Percentiles rank a stretch among this genome's conserved stretches.
phyloP scores from a whole-genome alignment of 169 alveolate genomes.

The Cryptosporidium tyzzeri region DNA sequence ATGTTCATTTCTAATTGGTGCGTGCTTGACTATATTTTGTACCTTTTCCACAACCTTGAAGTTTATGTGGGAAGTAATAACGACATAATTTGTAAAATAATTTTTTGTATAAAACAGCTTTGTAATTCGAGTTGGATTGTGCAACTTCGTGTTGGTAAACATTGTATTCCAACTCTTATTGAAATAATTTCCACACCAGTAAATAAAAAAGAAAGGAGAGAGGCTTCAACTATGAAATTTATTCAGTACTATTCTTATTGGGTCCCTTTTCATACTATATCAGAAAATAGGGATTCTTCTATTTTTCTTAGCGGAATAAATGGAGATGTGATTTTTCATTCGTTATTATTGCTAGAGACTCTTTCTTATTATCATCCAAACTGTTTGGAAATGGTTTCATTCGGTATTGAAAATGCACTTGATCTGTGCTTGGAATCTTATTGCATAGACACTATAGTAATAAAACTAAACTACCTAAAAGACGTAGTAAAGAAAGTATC shows the following conservation, averaged over 20 bases:
- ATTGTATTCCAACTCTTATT: conserved; percentile 62
- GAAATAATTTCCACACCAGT: conserved; percentile 45
- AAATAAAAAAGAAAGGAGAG: conserved; percentile 12
- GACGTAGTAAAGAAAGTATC: conserved; percentile 21
- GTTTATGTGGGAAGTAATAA: conserved; percentile 16
- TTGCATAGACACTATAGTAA: conserved; percentile 50
- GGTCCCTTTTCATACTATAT: conserved; percentile 40
- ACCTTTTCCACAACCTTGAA: conserved; percentile 50
- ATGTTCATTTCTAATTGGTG: conserved; percentile 68
- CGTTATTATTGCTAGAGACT: conserved; percentile 46
- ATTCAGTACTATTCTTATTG: conserved; percentile 60
- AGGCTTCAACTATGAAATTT: conserved; percentile 4
- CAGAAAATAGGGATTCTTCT: background rate
- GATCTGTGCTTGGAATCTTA: conserved; percentile 36
- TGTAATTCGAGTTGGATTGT: conserved; percentile 51
- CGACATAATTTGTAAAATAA: conserved; percentile 47
- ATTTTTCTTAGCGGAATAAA: conserved; percentile 25
- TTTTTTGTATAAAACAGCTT: conserved; percentile 59
- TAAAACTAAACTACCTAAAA: conserved; percentile 38
- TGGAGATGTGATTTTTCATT: conserved; percentile 53
- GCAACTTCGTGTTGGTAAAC: conserved; percentile 67
- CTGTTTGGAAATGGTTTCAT: conserved; percentile 52
- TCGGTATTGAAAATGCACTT: conserved; percentile 64
- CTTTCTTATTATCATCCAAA: conserved; percentile 68
- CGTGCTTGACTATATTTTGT: conserved; percentile 34